phyloP scores from a whole-genome alignment of 495 filamentous ascomycete genomes.

The Massariosphaeria phaeospora region DNA sequence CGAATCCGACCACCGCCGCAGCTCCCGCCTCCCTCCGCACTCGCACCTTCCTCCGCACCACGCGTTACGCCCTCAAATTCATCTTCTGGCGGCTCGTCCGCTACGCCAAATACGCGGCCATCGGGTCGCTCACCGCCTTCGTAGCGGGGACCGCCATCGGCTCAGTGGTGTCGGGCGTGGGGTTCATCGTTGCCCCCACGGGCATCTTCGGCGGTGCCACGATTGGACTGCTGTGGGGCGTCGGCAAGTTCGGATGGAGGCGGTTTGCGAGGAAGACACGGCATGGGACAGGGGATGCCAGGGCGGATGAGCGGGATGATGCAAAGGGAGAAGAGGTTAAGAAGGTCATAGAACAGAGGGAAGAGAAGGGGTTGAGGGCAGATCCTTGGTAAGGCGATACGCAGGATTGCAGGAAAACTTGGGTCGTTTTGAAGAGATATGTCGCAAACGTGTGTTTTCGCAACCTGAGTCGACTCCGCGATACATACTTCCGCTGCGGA shows the following conservation, averaged over 20 bases:
- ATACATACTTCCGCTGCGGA: too few relatives aligned
- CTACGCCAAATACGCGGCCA: slow-evolving; percentile 41
- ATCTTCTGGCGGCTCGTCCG: slow-evolving; percentile 42
- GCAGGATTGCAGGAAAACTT: too few relatives aligned
- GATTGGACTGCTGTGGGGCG: slow-evolving; percentile 31
- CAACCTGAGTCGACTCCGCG: too few relatives aligned
- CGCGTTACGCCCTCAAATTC: slow-evolving; percentile 38
- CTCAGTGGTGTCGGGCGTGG: slow-evolving; percentile 35
- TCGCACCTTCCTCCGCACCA: slow-evolving; percentile 38
- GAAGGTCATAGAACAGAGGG: slow-evolving; percentile 1
- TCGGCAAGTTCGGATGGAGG: slow-evolving; percentile 32
- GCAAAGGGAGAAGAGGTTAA: slow-evolving; percentile 15
- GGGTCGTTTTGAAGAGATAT: too few relatives aligned
- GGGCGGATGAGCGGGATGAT: slow-evolving; percentile 30
- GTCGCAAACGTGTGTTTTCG: too few relatives aligned
- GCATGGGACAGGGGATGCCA: slow-evolving; percentile 17
- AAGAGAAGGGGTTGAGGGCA: slow-evolving; percentile 3
- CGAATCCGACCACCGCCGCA: slow-evolving; percentile 13
- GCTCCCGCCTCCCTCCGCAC: slow-evolving; percentile 36
- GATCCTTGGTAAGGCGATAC: slow-evolving; percentile 28
- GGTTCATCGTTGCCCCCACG: slow-evolving; percentile 39
- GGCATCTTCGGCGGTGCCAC: slow-evolving; percentile 34
- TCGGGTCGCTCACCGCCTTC: slow-evolving; percentile 36
- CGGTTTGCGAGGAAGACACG: slow-evolving; percentile 21
- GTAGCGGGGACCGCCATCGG: slow-evolving; percentile 34